phyloP scores from a whole-genome alignment of 345 rosid genomes.

The Arabis hirsuta region DNA sequence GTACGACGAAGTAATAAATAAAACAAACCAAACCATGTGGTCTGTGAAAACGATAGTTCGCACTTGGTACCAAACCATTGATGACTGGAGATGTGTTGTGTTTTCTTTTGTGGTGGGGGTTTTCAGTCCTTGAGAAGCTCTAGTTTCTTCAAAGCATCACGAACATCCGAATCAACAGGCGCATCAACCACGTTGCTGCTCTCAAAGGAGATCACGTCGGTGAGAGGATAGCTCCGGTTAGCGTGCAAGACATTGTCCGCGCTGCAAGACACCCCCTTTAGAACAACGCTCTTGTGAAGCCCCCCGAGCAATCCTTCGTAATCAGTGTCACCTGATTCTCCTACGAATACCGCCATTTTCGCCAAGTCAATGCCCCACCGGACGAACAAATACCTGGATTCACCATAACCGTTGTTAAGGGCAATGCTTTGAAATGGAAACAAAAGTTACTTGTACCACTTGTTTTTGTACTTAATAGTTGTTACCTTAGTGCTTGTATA shows the following conservation, averaged over 20 bases:
- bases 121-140: slow-evolving; percentile 51
- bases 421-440: neutral
- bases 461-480: neutral
- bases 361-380: slow-evolving; percentile 92
- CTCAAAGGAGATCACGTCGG: slow-evolving; percentile 77
- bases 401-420: slow-evolving; percentile 14
- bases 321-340: slow-evolving; percentile 94
- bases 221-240: slow-evolving; percentile 79
- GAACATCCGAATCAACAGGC: slow-evolving; percentile 54
- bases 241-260: slow-evolving; percentile 59
- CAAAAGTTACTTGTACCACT: neutral
- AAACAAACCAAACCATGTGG: slow-evolving; percentile 42
- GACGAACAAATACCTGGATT: slow-evolving; percentile 76
- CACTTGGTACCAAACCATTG: slow-evolving; percentile 16
- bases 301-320: slow-evolving; percentile 95
- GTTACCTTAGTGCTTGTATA: slow-evolving; percentile 86
- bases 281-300: slow-evolving; percentile 70
- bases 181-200: slow-evolving; percentile 66
- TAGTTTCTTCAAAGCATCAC: slow-evolving; percentile 60
- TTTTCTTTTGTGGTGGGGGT: neutral
- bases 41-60: slow-evolving; percentile 17
- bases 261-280: slow-evolving; percentile 69
- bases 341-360: slow-evolving; percentile 84
- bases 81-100: neutral
- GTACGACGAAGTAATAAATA: slow-evolving; percentile 36